These are phyloP conservation scores for Rhodamnia rubescens DNA, from an alignment of 345 rosid species.

Conservation along the genomic window DNA sequence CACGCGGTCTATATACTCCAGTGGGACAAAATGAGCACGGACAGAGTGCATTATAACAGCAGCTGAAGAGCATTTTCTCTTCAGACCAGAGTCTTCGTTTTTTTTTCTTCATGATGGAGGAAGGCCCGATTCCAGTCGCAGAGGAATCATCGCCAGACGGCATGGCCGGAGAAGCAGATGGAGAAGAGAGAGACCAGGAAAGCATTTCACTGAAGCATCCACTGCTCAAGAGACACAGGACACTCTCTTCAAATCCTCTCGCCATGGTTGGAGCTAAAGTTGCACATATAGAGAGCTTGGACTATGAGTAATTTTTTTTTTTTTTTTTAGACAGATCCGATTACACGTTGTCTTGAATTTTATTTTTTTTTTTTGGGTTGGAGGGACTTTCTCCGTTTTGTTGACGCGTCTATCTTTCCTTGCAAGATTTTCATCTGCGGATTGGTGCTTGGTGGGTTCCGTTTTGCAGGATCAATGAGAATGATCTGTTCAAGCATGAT, in stretches of 20 bases:
- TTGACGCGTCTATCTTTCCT: neutral
- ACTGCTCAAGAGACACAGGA: conserved; percentile 62
- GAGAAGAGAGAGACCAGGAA: conserved; percentile 56
- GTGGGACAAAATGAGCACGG: neutral
- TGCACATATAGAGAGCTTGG: conserved; percentile 80
- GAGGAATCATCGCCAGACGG: neutral
- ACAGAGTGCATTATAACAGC: neutral
- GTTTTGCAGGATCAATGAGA: conserved; percentile 72
- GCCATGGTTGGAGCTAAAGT: conserved; percentile 87
- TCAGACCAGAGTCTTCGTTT: neutral
- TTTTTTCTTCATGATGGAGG: conserved; percentile 36
- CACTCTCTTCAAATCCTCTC: conserved; percentile 64
- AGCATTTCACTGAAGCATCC: conserved; percentile 49
- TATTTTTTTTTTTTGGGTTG: neutral
- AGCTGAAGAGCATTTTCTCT: neutral
- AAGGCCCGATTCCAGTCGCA: conserved; percentile 5
- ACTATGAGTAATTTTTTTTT: conserved; percentile 56
- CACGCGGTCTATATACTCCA: neutral
- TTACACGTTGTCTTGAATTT: neutral
- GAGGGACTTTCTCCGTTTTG: neutral
- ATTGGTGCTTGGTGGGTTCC: neutral
- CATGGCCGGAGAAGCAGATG: conserved; percentile 13
- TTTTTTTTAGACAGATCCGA: neutral
- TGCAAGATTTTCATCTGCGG: neutral
- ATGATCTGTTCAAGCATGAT: conserved; percentile 88